Base-by-base conservation (phyloP, 257 asterid genomes). In the Solanum neorickii region DNA sequence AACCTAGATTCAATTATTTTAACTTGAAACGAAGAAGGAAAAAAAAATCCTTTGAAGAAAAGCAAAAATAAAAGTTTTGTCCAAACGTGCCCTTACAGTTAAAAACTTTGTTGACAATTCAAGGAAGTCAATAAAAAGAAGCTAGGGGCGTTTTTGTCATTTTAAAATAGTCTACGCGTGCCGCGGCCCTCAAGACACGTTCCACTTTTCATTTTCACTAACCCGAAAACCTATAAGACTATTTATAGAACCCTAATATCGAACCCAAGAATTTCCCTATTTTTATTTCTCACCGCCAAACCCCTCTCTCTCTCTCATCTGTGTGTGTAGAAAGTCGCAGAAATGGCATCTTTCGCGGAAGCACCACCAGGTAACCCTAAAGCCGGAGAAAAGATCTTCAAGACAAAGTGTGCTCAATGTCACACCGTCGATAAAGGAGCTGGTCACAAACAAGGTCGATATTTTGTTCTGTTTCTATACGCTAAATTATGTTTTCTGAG, bases 351-450 rank as follows among this genome's bases (percentile, higher is more conserved):
- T 35, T 94, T 95, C 89, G 88, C 78, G 41, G 93, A 93, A 88
- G 98, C 97, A 31, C 98, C 98, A 16, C 92, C 96, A 1, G 98
- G 98, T 74, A 86, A 91, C 87, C 74, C 52, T 23, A 92, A 91
- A 86, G 37, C 90, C 77, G 98, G 98, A 21, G 98, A 94, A 93
- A 95, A 95, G 92, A 95, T 93, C 93, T 95, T 94, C 92, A 94
- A 92, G 87, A 94, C 95, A 4, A 94, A 95, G 89, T 95, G 98
- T 87, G 97, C 98, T 89, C 98, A 95, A 87, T 95, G 98, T 89
- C 98, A 95, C 87, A 95, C 98, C 87, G 97, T 92, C 84, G 98
- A 94, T 1, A 94, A 95, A 91, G 97, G 98, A 91, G 96, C 98
- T 39, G 98, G 97, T 86, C 98, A 95, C 94, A 95, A 95, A 89